Percentiles rank a stretch among this genome's conserved stretches.
Evolutionary conservation across 345 rosid genomes (phyloP).

Genomic region (Chamaenerion angustifolium): DNA sequence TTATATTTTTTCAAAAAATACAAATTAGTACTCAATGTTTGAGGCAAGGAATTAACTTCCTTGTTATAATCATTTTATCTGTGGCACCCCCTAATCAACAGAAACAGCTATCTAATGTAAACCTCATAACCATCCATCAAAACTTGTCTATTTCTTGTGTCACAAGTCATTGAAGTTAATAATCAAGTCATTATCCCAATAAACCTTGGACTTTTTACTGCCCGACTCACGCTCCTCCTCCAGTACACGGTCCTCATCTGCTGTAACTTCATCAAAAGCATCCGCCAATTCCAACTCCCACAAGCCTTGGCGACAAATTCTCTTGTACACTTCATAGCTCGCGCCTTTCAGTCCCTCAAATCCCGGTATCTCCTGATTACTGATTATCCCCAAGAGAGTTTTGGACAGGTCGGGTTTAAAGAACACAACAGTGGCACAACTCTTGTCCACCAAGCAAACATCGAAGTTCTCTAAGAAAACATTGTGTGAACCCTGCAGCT

Average conservation of each 20-base stretch:
- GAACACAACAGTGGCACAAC: constrained; percentile 71
- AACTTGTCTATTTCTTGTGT: constrained; percentile 4
- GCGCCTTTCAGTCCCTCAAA: constrained; percentile 56
- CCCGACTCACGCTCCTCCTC: constrained; percentile 20
- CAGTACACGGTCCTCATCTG: constrained; percentile 8
- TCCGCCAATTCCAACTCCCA: constrained; percentile 58
- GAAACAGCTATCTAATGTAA: no score
- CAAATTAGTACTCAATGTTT: no score
- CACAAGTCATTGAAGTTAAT: constrained; percentile 62
- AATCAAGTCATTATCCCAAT: constrained; percentile 34
- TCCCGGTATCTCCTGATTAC: constrained; percentile 26
- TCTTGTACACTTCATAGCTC: constrained; percentile 38
- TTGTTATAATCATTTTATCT: no score
- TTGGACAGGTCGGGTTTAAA: constrained; percentile 32
- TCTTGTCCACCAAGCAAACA: constrained; percentile 43
- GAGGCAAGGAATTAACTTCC: no score
- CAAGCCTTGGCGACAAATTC: constrained; percentile 48
- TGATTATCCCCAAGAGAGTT: constrained; percentile 32
- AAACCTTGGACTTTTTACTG: constrained; percentile 26
- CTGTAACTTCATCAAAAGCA: constrained; percentile 43
- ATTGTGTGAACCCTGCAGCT: constrained; percentile 40
- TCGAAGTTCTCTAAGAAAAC: constrained; percentile 37
- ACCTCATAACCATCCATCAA: no score
- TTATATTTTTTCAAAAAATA: no score
- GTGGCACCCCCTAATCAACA: no score